Evolutionary conservation across 73 alveolate genomes (phyloP).

Genomic region (Paramecium primaurelia): DNA sequence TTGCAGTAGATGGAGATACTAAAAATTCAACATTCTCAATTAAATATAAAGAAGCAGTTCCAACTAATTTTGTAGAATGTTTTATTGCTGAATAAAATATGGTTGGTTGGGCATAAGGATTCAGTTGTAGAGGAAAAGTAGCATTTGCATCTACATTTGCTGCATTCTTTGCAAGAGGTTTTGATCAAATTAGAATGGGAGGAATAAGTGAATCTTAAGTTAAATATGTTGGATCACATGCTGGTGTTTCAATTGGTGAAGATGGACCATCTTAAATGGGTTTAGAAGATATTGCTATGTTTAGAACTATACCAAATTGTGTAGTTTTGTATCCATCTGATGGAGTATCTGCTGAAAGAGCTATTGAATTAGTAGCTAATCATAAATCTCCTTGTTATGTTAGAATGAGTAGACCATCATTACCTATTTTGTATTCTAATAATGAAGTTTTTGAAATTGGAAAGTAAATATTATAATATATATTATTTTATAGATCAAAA

Average conservation of each 20-base stretch:
- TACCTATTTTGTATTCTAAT: slow-evolving; percentile 63
- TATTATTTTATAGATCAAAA: neutral
- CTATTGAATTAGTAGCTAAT: slow-evolving; percentile 78
- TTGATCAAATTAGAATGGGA: slow-evolving; percentile 78
- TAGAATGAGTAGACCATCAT: slow-evolving; percentile 76
- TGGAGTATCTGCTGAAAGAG: slow-evolving; percentile 72
- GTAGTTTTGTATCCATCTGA: slow-evolving; percentile 79
- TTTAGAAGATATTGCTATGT: slow-evolving; percentile 75
- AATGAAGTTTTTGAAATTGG: slow-evolving; percentile 72
- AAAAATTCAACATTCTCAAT: slow-evolving; percentile 72
- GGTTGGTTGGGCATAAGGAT: slow-evolving; percentile 74
- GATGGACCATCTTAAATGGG: slow-evolving; percentile 88
- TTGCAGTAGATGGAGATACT: slow-evolving; percentile 78
- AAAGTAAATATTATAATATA: neutral
- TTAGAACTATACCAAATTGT: slow-evolving; percentile 75
- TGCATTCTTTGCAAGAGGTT: slow-evolving; percentile 80
- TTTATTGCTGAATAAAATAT: slow-evolving; percentile 80
- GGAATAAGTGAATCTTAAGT: slow-evolving; percentile 70
- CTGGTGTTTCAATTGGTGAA: slow-evolving; percentile 82
- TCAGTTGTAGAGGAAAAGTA: slow-evolving; percentile 72
- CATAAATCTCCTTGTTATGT: slow-evolving; percentile 69
- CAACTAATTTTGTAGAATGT: slow-evolving; percentile 76
- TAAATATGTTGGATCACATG: slow-evolving; percentile 79
- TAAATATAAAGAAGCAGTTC: slow-evolving; percentile 62
- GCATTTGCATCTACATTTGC: slow-evolving; percentile 81